Percentiles rank a stretch among this genome's conserved stretches.
Conservation (phyloP, 2,329 filamentous ascomycete genomes). For the Microdochium trichocladiopsis region DNA sequence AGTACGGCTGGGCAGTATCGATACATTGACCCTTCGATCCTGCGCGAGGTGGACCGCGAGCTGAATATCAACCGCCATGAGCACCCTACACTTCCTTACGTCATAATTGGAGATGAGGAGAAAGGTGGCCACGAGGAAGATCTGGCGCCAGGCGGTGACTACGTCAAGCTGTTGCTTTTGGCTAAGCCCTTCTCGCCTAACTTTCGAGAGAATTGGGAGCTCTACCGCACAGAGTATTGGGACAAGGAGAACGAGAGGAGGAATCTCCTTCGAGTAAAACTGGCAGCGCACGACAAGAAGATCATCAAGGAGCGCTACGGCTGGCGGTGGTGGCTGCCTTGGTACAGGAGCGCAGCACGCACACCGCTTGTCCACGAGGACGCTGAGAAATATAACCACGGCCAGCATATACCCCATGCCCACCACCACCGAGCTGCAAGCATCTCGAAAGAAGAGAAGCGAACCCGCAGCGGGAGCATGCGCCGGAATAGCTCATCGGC, state of each 20-base stretch:
- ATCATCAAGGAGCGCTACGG: conserved; percentile 61
- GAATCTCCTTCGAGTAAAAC: conserved; percentile 60
- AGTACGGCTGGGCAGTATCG: conserved; percentile 66
- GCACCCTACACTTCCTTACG: conserved; percentile 30
- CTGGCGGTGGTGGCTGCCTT: conserved; percentile 84
- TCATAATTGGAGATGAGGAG: conserved; percentile 45
- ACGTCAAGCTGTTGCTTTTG: conserved; percentile 81
- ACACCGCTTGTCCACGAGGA: conserved; percentile 9
- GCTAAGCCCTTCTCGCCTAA: conserved; percentile 93
- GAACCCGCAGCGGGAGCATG: conserved; percentile 42
- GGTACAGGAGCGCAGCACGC: conserved; percentile 29
- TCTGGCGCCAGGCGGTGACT: conserved; percentile 80
- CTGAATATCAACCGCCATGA: conserved; percentile 37
- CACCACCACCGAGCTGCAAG: conserved; percentile 32
- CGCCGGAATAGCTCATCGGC: conserved; percentile 42
- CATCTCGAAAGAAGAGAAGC: conserved; percentile 38
- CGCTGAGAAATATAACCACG: conserved; percentile 21
- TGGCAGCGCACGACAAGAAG: conserved; percentile 62
- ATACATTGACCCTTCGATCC: conserved; percentile 60
- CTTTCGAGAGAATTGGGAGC: conserved; percentile 95
- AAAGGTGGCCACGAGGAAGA: conserved; percentile 76
- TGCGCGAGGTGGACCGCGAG: conserved; percentile 54
- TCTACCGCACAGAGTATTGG: conserved; percentile 93
- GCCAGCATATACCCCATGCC: conserved; percentile 23
- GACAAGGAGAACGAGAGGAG: conserved; percentile 91